These are phyloP conservation scores for Ophiocordyceps unilateralis DNA, from an alignment of 2,329 filamentous ascomycete species.

Conservation along the genomic window DNA sequence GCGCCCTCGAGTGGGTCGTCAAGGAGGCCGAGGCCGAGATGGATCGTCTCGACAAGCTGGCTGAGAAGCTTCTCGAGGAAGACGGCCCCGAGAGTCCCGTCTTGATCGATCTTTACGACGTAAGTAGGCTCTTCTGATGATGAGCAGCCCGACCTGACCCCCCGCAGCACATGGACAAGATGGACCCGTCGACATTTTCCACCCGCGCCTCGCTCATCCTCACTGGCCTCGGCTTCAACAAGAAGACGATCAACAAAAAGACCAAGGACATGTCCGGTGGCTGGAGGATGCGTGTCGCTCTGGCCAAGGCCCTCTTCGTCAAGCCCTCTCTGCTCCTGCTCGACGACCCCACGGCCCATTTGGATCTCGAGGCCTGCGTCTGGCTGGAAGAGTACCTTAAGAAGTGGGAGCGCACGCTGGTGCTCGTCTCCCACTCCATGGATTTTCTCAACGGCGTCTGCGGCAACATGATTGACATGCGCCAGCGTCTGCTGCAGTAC, in stretches of 20 bases:
- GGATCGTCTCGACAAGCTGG: slow-evolving; percentile 71
- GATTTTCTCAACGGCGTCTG: slow-evolving; percentile 99
- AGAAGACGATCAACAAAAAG: slow-evolving; percentile 94
- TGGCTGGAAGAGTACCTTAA: slow-evolving; percentile 99
- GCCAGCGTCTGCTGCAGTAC: slow-evolving; percentile 74
- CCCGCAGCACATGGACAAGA: slow-evolving; percentile 79
- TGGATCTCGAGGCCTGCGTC: slow-evolving; percentile 98
- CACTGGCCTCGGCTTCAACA: slow-evolving; percentile 99
- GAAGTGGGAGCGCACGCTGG: slow-evolving; percentile 96
- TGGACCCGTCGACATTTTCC: slow-evolving; percentile 95
- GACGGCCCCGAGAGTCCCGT: slow-evolving; percentile 83
- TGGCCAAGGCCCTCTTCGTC: slow-evolving; percentile 95
- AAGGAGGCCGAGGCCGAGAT: slow-evolving; percentile 86
- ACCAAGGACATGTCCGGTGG: slow-evolving; percentile 99
- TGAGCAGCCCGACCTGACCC: neutral
- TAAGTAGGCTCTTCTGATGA: slow-evolving; percentile 26
- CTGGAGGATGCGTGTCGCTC: slow-evolving; percentile 98
- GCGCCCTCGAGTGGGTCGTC: slow-evolving; percentile 94
- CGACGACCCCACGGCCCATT: slow-evolving; percentile 95
- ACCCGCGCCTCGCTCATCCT: slow-evolving; percentile 92
- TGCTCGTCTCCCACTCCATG: slow-evolving; percentile 93
- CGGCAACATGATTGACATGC: slow-evolving; percentile 98
- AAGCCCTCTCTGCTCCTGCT: slow-evolving; percentile 90
- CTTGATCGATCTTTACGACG: slow-evolving; percentile 89
- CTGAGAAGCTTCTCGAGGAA: slow-evolving; percentile 79